Evolutionary conservation across 306 rosid genomes (phyloP), one percentile per base, ranked within the genome.

Genomic region (Trifolium dubium): DNA sequence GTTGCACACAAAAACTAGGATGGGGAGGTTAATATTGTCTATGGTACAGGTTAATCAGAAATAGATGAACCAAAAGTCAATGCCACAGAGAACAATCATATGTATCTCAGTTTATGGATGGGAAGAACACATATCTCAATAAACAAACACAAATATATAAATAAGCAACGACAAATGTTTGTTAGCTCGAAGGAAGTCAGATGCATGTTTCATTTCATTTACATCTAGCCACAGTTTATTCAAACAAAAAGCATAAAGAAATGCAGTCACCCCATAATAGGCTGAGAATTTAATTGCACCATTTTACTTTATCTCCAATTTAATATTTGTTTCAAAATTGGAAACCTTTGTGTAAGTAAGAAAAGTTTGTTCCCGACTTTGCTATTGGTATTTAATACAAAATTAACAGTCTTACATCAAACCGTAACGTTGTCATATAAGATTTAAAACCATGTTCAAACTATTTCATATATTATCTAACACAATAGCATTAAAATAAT

Each of bases 61-160:
- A 14, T 62, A 68, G 32, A 12, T 56, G 67, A 76, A 50, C 58
- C 68, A 32, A 54, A 56, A 79, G 66, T 32, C 66, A 59, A 12
- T 40, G 40, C 31, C 71, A 41, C 63, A 65, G 23, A 72, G 23
- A 23, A 65, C 46, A 72, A 34, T 49, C 29, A 64, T 65, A 43
- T 19, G 19, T 17, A 60, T 60, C 68, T 69, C 54, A 37, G 63
- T 56, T 79, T 55, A 44, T 23, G 72, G 64, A 72, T 79, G 56
- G 47, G 73, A 65, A 73, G 56, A 72, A 73, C 47, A 44, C 5
- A 18, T 41, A 15, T 6, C 64, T 19, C 8, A 64, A 19, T 64
- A 63, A 74, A 35, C 8, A 19, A 28, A 51, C 35, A 77, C 23
- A 60, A 46, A 67, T 76, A 63, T 14, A 54, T 61, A 18, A 63